Percentiles rank a stretch among this genome's conserved stretches.
These are phyloP conservation scores for Daldinia bambusicola DNA, from an alignment of 495 filamentous ascomycete genomes.

Conservation along the genomic window DNA sequence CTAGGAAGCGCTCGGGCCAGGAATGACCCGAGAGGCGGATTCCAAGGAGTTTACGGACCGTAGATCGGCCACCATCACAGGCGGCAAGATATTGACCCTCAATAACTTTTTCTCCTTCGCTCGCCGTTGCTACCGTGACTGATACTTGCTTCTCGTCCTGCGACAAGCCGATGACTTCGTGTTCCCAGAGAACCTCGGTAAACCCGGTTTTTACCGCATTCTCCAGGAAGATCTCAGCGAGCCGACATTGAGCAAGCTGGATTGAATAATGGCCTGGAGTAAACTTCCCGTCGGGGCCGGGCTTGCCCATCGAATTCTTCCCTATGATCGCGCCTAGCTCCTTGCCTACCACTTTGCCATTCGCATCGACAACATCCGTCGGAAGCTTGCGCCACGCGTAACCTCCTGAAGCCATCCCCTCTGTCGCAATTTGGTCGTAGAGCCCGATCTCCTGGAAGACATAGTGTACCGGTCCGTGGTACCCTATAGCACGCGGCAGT, in stretches of 20 bases:
- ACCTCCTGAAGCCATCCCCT: constrained; percentile 23
- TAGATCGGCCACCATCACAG: constrained; percentile 21
- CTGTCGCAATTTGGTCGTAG: constrained; percentile 18
- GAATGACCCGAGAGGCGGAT: constrained; percentile 23
- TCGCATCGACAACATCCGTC: constrained; percentile 15
- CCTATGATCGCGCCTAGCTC: constrained; percentile 10
- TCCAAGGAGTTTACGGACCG: constrained; percentile 18
- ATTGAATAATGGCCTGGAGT: constrained; percentile 18
- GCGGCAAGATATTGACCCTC: constrained; percentile 19
- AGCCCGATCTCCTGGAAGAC: constrained; percentile 25
- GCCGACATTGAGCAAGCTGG: constrained; percentile 24
- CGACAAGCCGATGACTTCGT: constrained; percentile 11
- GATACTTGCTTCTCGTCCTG: constrained; percentile 17
- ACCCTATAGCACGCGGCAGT: constrained; percentile 22
- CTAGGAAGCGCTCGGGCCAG: constrained; percentile 27
- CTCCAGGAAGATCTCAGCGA: constrained; percentile 23
- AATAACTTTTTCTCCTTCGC: background rate
- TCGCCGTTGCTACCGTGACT: background rate
- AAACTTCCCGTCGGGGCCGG: constrained; percentile 12
- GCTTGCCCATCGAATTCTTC: constrained; percentile 15
- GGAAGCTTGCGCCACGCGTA: constrained; percentile 24
- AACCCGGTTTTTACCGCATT: constrained; percentile 13
- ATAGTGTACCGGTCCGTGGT: constrained; percentile 23
- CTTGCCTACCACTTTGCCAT: constrained; percentile 9
- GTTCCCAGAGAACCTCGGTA: constrained; percentile 19